Percentiles rank a stretch among this genome's conserved stretches.
Conservation (phyloP, 495 filamentous ascomycete genomes). For the Parathielavia hyrcaniae region DNA sequence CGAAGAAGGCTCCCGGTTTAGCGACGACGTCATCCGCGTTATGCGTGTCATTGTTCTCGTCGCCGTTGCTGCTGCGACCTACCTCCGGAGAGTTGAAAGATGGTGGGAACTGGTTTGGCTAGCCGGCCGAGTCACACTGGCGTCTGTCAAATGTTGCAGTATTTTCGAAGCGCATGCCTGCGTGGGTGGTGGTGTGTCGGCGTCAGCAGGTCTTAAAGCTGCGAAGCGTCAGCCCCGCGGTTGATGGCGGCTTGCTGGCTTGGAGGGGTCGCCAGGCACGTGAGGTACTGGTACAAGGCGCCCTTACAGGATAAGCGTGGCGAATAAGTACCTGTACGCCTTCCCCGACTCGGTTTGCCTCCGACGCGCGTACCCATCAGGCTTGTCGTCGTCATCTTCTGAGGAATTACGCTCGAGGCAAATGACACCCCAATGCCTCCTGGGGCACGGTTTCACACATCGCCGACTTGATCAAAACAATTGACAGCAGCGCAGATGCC, state of each 20-base stretch:
- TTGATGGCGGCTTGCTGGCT: conserved; percentile 6
- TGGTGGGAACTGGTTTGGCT: neutral
- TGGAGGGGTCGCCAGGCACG: neutral
- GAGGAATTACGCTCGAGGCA: neutral
- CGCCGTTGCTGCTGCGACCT: neutral
- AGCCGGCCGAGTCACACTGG: neutral
- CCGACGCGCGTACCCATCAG: conserved; percentile 8
- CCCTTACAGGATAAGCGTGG: neutral
- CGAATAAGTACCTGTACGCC: neutral
- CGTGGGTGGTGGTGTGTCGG: conserved; percentile 1
- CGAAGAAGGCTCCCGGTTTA: conserved; percentile 5
- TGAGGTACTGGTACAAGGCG: neutral
- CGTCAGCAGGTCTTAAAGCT: conserved; percentile 8
- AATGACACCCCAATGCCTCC: neutral
- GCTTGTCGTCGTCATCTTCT: conserved; percentile 12
- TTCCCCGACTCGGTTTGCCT: neutral
- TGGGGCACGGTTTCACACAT: neutral
- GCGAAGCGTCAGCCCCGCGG: conserved; percentile 9
- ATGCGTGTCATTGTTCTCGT: conserved; percentile 23
- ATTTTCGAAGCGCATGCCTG: neutral
- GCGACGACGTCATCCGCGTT: conserved; percentile 23
- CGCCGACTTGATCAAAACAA: no score
- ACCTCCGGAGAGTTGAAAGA: neutral
- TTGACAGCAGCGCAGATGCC: no score
- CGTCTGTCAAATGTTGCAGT: neutral